Evolutionary conservation across 306 rosid species (phyloP), one percentile per base, ranked within the genome.

Genomic region (Acacia confusa): DNA sequence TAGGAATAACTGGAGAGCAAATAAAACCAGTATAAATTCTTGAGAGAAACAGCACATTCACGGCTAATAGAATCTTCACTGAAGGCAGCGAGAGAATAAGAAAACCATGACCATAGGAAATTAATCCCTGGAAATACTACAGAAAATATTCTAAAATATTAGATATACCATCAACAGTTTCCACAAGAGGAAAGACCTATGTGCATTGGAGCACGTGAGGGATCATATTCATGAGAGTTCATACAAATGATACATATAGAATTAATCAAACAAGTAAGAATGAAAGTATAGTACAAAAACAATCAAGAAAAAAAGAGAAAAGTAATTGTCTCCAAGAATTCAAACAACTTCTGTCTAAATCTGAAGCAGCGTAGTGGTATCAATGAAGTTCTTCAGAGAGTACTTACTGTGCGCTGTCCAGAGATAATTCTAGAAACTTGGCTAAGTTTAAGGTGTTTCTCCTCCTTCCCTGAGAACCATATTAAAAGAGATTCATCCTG

Each of bases 381-480:
- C 71, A 77, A 60, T 52, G 52, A 72, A 79, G 72, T 60, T 36
- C 79, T 44, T 70, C 67, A 65, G 20, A 72, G 77, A 79, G 83
- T 27, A 83, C 93, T 87, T 88, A 95, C 99, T 50, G 99, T 95
- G 83, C 99, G 98, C 65, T 95, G 99, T 83, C 99, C 99, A 52
- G 99, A 93, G 69, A 93, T 95, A 78, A 95, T 95, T 89, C 96
- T 92, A 67, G 99, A 92, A 60, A 95, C 99, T 12, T 92, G 94
- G 78, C 93, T 93, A 72, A 95, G 91, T 83, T 92, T 93, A 70
- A 95, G 98, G 78, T 86, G 97, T 82, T 95, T 93, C 91, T 95
- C 98, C 88, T 95, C 99, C 85, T 90, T 93, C 83, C 97, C 99
- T 4, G 99, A 95, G 89, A 93, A 87, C 99, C 99, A 95, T 84